These are phyloP conservation scores for Medicago arabica DNA, from an alignment of 306 rosid genomes.

Conservation along the genomic window DNA sequence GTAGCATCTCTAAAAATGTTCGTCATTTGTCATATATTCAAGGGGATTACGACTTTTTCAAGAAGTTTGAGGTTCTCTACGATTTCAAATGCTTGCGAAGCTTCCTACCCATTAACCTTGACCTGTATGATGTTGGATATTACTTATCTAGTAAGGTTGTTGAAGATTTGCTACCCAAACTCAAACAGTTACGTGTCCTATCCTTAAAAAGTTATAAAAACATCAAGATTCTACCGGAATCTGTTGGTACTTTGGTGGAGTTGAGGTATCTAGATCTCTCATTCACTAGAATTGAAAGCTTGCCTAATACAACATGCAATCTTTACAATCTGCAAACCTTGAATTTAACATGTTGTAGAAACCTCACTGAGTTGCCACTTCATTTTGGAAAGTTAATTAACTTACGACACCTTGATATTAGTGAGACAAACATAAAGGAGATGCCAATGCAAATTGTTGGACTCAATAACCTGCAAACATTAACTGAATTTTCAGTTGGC, in stretches of 20 bases:
- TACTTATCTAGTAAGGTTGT: neutral
- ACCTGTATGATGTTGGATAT: too few species aligned
- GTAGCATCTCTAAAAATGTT: neutral
- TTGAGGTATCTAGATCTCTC: constrained; percentile 21
- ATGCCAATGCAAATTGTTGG: too few species aligned
- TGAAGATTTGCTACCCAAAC: neutral
- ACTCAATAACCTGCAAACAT: too few species aligned
- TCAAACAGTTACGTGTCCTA: neutral
- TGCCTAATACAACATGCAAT: neutral
- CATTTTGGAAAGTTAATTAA: constrained; percentile 2
- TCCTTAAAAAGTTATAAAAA: neutral
- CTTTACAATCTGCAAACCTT: constrained; percentile 31
- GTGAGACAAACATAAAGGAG: too few species aligned
- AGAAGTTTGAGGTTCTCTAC: neutral
- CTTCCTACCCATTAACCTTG: neutral
- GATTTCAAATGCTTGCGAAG: neutral
- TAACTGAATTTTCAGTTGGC: too few species aligned
- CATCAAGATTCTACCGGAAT: neutral
- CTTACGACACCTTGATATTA: constrained; percentile 18
- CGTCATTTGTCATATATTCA: neutral
- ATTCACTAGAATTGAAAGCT: neutral
- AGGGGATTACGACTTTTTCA: neutral
- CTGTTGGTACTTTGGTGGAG: neutral
- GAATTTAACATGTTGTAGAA: neutral
- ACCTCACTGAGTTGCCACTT: neutral